phyloP scores from a whole-genome alignment of 73 alveolate genomes.

The Paramecium pentaurelia region DNA sequence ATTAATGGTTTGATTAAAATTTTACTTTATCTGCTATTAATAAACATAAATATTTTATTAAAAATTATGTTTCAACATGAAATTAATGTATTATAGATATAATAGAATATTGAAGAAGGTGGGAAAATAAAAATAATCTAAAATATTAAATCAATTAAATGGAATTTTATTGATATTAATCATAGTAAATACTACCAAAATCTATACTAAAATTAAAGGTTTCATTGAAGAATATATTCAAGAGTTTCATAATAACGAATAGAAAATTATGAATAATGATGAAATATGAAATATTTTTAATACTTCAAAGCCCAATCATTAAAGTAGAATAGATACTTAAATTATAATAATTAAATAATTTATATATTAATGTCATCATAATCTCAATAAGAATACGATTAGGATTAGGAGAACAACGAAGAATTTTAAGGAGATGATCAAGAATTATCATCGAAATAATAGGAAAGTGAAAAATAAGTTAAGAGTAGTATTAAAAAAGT shows the following conservation, averaged over 20 bases:
- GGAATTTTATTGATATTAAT: neutral
- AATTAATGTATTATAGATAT: neutral
- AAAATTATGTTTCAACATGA: neutral
- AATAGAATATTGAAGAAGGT: neutral
- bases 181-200: neutral
- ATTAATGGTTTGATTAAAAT: too few species aligned
- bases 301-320: neutral
- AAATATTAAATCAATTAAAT: neutral
- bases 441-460: neutral
- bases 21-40: too few species aligned
- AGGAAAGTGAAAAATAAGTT: neutral
- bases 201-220: neutral
- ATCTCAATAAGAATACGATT: neutral
- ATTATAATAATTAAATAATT: neutral
- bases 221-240: neutral
- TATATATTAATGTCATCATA: neutral
- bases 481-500: conserved; percentile 6
- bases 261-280: neutral
- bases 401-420: neutral
- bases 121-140: neutral
- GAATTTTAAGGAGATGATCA: neutral
- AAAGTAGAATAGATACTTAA: neutral
- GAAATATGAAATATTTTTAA: neutral
- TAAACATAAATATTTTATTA: too few species aligned
- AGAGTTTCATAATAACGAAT: neutral